These are phyloP conservation scores for Pyrenochaeta sp. DNA, from an alignment of 2,329 filamentous ascomycete genomes.

Conservation along the genomic window DNA sequence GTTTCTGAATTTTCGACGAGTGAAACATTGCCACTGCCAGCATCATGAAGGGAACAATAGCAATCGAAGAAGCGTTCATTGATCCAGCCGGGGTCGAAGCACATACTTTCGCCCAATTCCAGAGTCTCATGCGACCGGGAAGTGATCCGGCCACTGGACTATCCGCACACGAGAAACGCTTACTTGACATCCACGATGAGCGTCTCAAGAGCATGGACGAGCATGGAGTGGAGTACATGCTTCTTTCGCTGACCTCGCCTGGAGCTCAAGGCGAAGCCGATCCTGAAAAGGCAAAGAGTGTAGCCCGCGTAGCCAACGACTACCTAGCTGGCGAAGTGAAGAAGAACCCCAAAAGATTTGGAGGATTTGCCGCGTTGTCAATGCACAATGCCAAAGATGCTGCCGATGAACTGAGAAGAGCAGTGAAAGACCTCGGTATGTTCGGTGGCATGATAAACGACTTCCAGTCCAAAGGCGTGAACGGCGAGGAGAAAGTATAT, in stretches of 20 bases:
- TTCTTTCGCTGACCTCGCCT: slow-evolving; percentile 38
- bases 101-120: slow-evolving; percentile 38
- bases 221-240: slow-evolving; percentile 40
- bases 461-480: slow-evolving; percentile 38
- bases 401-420: slow-evolving; percentile 36
- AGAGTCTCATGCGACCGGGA: slow-evolving; percentile 31
- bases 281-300: slow-evolving; percentile 29
- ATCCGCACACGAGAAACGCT: slow-evolving; percentile 28
- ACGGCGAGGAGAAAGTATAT: slow-evolving; percentile 40
- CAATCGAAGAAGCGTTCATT: slow-evolving; percentile 39
- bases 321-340: slow-evolving; percentile 33
- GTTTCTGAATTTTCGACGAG: too few relatives aligned
- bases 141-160: slow-evolving; percentile 28
- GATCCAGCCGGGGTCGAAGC: slow-evolving; percentile 34
- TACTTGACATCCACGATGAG: slow-evolving; percentile 38
- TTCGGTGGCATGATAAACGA: slow-evolving; percentile 64
- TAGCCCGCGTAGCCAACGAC: slow-evolving; percentile 36
- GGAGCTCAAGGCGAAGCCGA: slow-evolving; percentile 34
- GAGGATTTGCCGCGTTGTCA: slow-evolving; percentile 31
- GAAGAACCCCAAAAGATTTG: slow-evolving; percentile 37
- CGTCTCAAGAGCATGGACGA: slow-evolving; percentile 37
- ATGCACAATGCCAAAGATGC: slow-evolving; percentile 45
- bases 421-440: slow-evolving; percentile 59
- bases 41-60: slow-evolving; percentile 36
- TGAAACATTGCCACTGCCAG: not conserved